A percentile compares a stretch with the other conserved stretches of the same genome.
phyloP scores from a whole-genome alignment of 257 asterid species.

The Plantago elongata region DNA sequence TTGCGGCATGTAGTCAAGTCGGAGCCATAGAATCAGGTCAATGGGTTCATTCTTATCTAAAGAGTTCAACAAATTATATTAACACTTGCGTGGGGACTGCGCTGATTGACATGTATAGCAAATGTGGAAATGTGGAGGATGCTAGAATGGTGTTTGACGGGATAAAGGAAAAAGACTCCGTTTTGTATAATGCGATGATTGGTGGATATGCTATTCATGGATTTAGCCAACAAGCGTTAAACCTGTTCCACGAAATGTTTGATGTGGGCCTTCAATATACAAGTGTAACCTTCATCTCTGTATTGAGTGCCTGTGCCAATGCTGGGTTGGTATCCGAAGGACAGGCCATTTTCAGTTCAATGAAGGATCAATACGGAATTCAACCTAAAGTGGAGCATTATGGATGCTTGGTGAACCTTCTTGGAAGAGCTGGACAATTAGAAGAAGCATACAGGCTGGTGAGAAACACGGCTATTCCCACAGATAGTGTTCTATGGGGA shows the following conservation, averaged over 20 bases:
- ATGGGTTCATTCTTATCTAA: conserved; percentile 47
- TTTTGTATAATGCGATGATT: conserved; percentile 45
- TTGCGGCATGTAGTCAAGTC: conserved; percentile 49
- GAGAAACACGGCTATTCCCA: conserved; percentile 19
- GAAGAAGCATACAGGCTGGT: conserved; percentile 43
- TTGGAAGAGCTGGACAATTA: conserved; percentile 45
- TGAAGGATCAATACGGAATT: conserved; percentile 31
- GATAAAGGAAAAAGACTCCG: conserved; percentile 37
- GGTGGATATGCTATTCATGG: conserved; percentile 48
- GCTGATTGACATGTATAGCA: conserved; percentile 50
- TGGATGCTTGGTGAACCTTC: conserved; percentile 59
- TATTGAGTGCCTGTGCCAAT: conserved; percentile 49
- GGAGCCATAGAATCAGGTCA: conserved; percentile 50
- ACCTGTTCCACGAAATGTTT: conserved; percentile 34
- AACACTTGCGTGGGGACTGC: conserved; percentile 39
- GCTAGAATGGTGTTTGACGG: conserved; percentile 40
- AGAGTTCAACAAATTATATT: conserved; percentile 3
- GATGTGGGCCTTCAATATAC: conserved; percentile 31
- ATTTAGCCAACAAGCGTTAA: conserved; percentile 35
- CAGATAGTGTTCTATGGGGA: conserved; percentile 44
- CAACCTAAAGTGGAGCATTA: conserved; percentile 50
- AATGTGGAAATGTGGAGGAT: conserved; percentile 52
- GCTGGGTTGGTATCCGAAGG: conserved; percentile 50
- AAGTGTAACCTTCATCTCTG: conserved; percentile 43
- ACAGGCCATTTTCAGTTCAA: conserved; percentile 28